Evolutionary conservation across 1,284 basidiomycete genomes (phyloP).

Genomic region (Papiliotrema nemorosa): DNA sequence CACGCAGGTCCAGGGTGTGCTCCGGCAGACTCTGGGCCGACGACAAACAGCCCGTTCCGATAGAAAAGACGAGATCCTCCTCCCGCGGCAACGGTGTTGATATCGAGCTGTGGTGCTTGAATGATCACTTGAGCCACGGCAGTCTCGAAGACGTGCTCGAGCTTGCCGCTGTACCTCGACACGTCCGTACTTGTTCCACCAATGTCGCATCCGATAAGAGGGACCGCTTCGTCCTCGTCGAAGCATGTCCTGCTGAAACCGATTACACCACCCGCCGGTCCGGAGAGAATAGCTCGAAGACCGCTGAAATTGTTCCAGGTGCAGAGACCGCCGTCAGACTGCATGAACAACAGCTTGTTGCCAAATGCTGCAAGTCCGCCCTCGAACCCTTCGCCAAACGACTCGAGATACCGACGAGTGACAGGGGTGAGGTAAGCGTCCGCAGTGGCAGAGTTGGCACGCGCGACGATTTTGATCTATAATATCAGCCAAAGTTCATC

Average conservation of each 20-base stretch:
- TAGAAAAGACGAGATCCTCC: slow-evolving; percentile 46
- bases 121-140: slow-evolving; percentile 67
- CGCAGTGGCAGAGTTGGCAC: slow-evolving; percentile 53
- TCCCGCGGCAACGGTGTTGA: slow-evolving; percentile 48
- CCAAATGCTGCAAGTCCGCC: slow-evolving; percentile 41
- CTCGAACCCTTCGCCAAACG: slow-evolving; percentile 49
- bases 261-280: slow-evolving; percentile 56
- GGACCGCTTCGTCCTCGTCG: slow-evolving; percentile 26
- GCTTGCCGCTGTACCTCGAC: slow-evolving; percentile 51
- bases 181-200: slow-evolving; percentile 57
- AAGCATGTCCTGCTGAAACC: slow-evolving; percentile 48
- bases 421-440: slow-evolving; percentile 56
- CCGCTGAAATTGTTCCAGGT: slow-evolving; percentile 35
- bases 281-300: slow-evolving; percentile 40
- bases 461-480: slow-evolving; percentile 50
- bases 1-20: slow-evolving; percentile 43
- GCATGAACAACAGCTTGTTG: slow-evolving; percentile 50
- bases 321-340: slow-evolving; percentile 50
- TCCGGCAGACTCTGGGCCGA: slow-evolving; percentile 31
- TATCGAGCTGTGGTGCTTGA: slow-evolving; percentile 31
- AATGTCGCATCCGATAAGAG: slow-evolving; percentile 51
- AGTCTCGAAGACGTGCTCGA: slow-evolving; percentile 53
- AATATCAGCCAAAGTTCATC: not conserved
- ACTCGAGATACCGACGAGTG: slow-evolving; percentile 48
- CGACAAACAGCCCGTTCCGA: slow-evolving; percentile 39